These are phyloP conservation scores for Colletotrichum navitas DNA, from an alignment of 2,329 filamentous ascomycete species.

Conservation along the genomic window DNA sequence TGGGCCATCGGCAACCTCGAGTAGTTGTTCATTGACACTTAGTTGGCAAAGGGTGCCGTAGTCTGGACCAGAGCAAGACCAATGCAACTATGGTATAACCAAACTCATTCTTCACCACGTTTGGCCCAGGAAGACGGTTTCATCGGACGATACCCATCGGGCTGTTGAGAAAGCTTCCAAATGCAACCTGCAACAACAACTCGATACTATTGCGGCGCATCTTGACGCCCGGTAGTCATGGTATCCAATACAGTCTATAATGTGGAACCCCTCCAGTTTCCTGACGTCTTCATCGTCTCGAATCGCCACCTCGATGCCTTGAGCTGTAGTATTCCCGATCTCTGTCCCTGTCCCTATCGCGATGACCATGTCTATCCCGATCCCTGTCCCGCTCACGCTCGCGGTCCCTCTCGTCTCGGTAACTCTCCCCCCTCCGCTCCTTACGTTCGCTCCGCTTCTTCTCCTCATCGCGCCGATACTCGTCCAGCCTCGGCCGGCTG, in stretches of 20 bases:
- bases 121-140: background rate
- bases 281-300: slow-evolving; percentile 24
- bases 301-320: slow-evolving; percentile 39
- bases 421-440: slow-evolving; percentile 49
- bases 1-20: background rate
- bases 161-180: too few relatives aligned
- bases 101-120: background rate
- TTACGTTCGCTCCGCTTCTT: slow-evolving; percentile 54
- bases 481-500: slow-evolving; percentile 60
- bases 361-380: slow-evolving; percentile 47
- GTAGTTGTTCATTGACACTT: background rate
- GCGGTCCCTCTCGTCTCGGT: slow-evolving; percentile 57
- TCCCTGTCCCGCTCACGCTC: slow-evolving; percentile 51
- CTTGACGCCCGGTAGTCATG: background rate
- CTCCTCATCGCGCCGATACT: slow-evolving; percentile 57
- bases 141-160: background rate
- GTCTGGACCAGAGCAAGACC: background rate
- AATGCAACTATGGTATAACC: background rate
- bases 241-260: background rate
- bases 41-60: background rate
- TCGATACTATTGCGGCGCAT: background rate
- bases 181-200: background rate
- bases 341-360: slow-evolving; percentile 45
- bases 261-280: background rate
- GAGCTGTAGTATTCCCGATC: slow-evolving; percentile 31